These are phyloP conservation scores for Arthroderma sp. DNA, from an alignment of 2,329 filamentous ascomycete genomes.

Conservation along the genomic window DNA sequence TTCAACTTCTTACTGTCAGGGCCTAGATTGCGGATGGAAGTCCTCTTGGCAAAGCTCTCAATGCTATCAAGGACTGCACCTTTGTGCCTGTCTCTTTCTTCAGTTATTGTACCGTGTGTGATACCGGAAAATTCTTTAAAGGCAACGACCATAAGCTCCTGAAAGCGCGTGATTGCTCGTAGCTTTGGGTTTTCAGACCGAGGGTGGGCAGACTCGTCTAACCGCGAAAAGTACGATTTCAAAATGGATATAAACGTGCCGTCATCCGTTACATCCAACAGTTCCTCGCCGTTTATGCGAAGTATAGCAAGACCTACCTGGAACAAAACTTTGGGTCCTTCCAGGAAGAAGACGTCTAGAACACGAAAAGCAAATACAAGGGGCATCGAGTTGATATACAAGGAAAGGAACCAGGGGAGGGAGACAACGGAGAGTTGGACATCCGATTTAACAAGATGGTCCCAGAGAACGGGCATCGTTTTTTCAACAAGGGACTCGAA, in stretches of 20 bases:
- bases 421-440: constrained; percentile 96
- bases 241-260: constrained; percentile 93
- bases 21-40: constrained; percentile 86
- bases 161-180: constrained; percentile 84
- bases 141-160: constrained; percentile 96
- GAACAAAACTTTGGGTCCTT: constrained; percentile 93
- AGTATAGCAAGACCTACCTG: constrained; percentile 95
- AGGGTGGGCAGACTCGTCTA: constrained; percentile 92
- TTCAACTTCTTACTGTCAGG: constrained; percentile 88
- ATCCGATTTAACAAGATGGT: constrained; percentile 91
- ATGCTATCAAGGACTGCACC: constrained; percentile 89
- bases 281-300: constrained; percentile 89
- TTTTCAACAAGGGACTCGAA: constrained; percentile 97
- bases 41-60: constrained; percentile 92
- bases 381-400: constrained; percentile 99
- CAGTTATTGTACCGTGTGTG: constrained; percentile 81
- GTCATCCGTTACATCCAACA: constrained; percentile 85
- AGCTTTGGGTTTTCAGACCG: constrained; percentile 92
- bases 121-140: constrained; percentile 97
- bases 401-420: constrained; percentile 90
- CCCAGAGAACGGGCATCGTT: constrained; percentile 97
- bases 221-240: constrained; percentile 82
- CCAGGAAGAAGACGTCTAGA: constrained; percentile 93
- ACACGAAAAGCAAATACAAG: constrained; percentile 94
- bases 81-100: constrained; percentile 83